Evolutionary conservation across 306 rosid species (phyloP).

Genomic region (Quercus suber): DNA sequence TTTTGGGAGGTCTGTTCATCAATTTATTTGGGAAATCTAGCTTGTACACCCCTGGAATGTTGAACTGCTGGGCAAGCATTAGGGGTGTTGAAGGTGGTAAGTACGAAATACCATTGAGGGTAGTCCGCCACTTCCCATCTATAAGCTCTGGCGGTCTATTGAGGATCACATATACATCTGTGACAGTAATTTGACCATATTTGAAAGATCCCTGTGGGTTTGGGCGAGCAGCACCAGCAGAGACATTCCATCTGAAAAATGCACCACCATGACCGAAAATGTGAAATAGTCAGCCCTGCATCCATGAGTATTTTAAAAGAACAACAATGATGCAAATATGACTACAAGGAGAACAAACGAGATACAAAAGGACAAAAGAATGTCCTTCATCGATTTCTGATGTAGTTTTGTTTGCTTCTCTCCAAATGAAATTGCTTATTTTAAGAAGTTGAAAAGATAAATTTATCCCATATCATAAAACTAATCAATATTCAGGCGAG

Average conservation of each 20-base stretch:
- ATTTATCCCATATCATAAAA: not conserved
- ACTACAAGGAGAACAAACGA: not conserved
- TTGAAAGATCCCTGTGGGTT: conserved; percentile 86
- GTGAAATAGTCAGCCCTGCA: conserved; percentile 8
- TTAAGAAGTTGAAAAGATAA: not conserved
- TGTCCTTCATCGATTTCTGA: not conserved
- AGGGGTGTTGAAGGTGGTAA: conserved; percentile 79
- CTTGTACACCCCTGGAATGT: conserved; percentile 70
- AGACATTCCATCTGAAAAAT: conserved; percentile 62
- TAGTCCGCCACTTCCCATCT: conserved; percentile 70
- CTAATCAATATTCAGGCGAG: not conserved
- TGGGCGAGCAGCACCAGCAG: conserved; percentile 91
- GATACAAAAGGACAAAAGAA: not conserved
- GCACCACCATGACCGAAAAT: conserved; percentile 16
- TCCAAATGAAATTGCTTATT: not conserved
- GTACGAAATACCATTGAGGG: conserved; percentile 83
- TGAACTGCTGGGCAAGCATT: conserved; percentile 68
- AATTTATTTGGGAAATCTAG: conserved; percentile 73
- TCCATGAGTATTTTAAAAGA: not conserved
- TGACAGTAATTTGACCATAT: conserved; percentile 70
- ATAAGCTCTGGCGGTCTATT: conserved; percentile 75
- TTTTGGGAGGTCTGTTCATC: conserved; percentile 68
- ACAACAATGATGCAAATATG: not conserved
- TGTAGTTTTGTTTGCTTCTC: not conserved
- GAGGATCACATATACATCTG: conserved; percentile 63